Evolutionary conservation across 192 early-diverging fungal species (phyloP), one percentile per base, ranked within the genome.

Genomic region (Coemansia sp.): DNA sequence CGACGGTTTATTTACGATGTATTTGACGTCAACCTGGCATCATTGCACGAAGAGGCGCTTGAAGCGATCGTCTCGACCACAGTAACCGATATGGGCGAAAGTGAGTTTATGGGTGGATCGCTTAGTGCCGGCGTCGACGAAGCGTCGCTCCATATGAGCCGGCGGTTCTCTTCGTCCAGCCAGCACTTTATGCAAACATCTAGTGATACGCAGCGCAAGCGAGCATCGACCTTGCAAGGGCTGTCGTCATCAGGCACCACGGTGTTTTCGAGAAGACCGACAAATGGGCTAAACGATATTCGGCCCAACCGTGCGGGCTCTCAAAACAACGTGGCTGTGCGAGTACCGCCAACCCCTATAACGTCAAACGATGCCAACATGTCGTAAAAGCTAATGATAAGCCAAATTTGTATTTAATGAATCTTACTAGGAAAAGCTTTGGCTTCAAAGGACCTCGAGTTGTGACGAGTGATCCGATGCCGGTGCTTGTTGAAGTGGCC

Each of bases 11-110:
- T 79, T 17, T 72, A 69, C 38, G 65, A 79, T 11, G 56, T 79
- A 9, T 79, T 79, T 69, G 69, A 79, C 18, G 76, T 79, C 30
- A 71, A 79, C 18, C 48, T 79, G 38, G 68, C 69, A 12, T 17
- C 44, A 5, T 30, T 79, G 11, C 76, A 69, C 17, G 58, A 60
- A 28, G 64, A 72, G 50, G 28, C 40, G 60, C 40, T 58, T 3
- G 34, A 47, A 9, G 62, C 43, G 41, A 31, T 15, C 1, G 45
- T 39, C 2, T 37, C 39, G 17, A 39, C 52, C 7, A 23, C 39
- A 15, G 50, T 15, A n/a, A 7, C 48, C 21, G 28, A 28, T 6
- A 18, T 40, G 39, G 31, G 15, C 16, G 31, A 41, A 28, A n/a
- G 28, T n/a, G 21, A n/a, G 16, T n/a, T 30, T 18, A 39, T 47